A percentile compares a stretch with the other conserved stretches of the same genome.
These are phyloP conservation scores for Ceratocystis diversiconidia DNA, from an alignment of 2,329 filamentous ascomycete genomes.

Conservation along the genomic window DNA sequence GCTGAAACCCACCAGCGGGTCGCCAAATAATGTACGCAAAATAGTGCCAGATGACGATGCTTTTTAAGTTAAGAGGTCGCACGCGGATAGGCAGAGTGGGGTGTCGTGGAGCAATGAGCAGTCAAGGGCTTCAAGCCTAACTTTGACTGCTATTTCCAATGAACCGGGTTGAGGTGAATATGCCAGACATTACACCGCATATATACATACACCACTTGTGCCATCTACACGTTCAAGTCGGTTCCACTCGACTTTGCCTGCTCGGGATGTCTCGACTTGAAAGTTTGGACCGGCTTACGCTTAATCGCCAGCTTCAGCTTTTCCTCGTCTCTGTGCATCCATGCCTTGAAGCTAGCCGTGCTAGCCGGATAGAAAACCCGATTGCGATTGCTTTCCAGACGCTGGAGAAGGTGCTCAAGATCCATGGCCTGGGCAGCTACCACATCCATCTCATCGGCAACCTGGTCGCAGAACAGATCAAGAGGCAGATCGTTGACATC, in stretches of 20 bases:
- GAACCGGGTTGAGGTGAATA: not conserved
- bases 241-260: slow-evolving; percentile 7
- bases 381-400: slow-evolving; percentile 29
- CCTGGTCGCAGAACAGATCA: slow-evolving; percentile 61
- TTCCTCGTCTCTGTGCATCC: slow-evolving; percentile 30
- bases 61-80: not conserved
- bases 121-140: not conserved
- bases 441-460: slow-evolving; percentile 60
- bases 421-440: slow-evolving; percentile 40
- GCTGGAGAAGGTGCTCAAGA: slow-evolving; percentile 24
- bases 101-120: not conserved
- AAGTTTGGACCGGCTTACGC: slow-evolving; percentile 29
- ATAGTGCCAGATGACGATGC: not conserved
- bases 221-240: slow-evolving; percentile 13
- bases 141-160: not conserved
- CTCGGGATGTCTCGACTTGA: slow-evolving; percentile 19
- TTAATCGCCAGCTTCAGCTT: slow-evolving; percentile 29
- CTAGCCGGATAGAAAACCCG: slow-evolving; percentile 44
- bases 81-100: not conserved
- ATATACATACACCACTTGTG: not conserved
- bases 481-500: slow-evolving; percentile 73
- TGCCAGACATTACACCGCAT: slow-evolving; percentile 1
- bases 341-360: slow-evolving; percentile 26
- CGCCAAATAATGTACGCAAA: slow-evolving; percentile 1
- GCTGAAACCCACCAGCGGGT: not conserved